phyloP scores from a whole-genome alignment of 495 filamentous ascomycete genomes.

The Aspergillus cavernicola region DNA sequence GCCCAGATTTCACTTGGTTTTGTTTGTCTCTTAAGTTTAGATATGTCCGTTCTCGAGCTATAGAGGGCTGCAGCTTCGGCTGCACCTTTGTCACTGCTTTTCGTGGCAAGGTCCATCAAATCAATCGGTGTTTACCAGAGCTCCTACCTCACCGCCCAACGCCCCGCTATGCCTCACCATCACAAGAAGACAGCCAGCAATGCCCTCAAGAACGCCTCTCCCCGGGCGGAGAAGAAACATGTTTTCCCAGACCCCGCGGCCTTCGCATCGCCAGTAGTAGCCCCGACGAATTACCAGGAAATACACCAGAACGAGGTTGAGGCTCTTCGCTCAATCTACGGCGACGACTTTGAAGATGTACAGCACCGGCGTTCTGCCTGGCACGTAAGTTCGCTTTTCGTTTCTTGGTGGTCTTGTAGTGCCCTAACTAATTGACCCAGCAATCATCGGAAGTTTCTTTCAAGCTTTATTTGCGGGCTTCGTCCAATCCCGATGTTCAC shows the following conservation, averaged over 20 bases:
- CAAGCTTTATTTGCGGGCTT: constrained; percentile 70
- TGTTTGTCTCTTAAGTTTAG: constrained; percentile 8
- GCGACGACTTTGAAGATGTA: constrained; percentile 80
- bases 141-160: constrained; percentile 26
- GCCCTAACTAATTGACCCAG: constrained; percentile 26
- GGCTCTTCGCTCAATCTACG: constrained; percentile 84
- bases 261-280: constrained; percentile 25
- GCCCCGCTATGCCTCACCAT: constrained; percentile 51
- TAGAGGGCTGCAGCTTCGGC: constrained; percentile 43
- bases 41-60: constrained; percentile 25
- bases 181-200: constrained; percentile 41
- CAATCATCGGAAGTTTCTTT: constrained; percentile 77
- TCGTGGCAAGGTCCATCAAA: constrained; percentile 25
- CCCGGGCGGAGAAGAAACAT: constrained; percentile 32
- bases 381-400: constrained; percentile 57
- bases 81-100: constrained; percentile 36
- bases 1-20: neutral
- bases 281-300: constrained; percentile 69
- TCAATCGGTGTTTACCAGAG: constrained; percentile 19
- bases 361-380: constrained; percentile 71
- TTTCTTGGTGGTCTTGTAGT: neutral
- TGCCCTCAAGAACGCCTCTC: constrained; percentile 29
- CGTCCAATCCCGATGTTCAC: constrained; percentile 61
- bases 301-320: constrained; percentile 85
- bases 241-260: constrained; percentile 26